Evolutionary conservation across 768 basidiomycete genomes (phyloP).

Genomic region (Tremella yokohamensis): DNA sequence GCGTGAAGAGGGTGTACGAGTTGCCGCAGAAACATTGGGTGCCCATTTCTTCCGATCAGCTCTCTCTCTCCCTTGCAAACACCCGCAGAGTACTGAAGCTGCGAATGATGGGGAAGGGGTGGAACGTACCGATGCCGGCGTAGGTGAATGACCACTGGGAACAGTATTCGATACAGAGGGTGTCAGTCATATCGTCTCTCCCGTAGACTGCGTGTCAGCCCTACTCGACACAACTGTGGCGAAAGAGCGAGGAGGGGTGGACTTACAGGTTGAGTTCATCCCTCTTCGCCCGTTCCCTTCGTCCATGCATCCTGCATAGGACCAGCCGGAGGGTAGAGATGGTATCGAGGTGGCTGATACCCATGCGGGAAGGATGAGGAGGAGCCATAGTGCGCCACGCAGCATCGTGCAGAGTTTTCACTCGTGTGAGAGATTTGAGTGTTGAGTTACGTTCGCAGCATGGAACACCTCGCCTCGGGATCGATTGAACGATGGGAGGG

Average conservation of each 20-base stretch:
- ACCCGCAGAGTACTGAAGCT: neutral
- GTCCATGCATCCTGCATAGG: slow-evolving; percentile 1
- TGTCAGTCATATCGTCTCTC: neutral
- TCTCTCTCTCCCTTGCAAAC: neutral
- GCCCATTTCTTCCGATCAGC: slow-evolving; percentile 3
- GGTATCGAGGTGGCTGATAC: neutral
- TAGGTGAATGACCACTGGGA: neutral
- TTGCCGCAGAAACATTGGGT: slow-evolving; percentile 3
- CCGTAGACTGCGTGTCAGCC: slow-evolving; percentile 1
- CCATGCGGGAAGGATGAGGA: too few species aligned
- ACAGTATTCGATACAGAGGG: neutral
- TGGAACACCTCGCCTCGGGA: too few species aligned
- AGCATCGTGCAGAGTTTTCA: too few species aligned
- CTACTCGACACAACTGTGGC: neutral
- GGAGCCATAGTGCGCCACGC: too few species aligned
- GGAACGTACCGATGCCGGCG: neutral
- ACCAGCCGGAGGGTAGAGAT: neutral
- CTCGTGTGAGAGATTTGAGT: too few species aligned
- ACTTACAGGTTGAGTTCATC: neutral
- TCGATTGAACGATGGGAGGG: too few species aligned
- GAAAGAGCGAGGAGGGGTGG: neutral
- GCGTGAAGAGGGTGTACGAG: neutral
- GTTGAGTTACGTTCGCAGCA: too few species aligned
- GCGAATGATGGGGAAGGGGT: neutral
- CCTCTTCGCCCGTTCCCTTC: neutral